Percentiles rank a stretch among this genome's conserved stretches.
Conservation (phyloP, 805 yeast genomes). For the Kodamaea hsintzibuensis region DNA sequence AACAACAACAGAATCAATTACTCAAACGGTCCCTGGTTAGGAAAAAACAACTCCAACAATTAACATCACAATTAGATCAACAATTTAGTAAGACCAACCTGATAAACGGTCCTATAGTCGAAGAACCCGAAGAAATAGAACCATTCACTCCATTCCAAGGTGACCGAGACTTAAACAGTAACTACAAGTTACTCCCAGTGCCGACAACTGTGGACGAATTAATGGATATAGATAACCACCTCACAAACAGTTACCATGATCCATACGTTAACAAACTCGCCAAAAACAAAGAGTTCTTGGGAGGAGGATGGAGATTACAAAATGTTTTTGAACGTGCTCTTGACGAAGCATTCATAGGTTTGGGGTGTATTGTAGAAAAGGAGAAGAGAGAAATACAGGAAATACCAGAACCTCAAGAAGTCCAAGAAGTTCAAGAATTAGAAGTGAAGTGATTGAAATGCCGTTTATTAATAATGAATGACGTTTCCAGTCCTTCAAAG, state of each 20-base stretch:
- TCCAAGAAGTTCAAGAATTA: neutral
- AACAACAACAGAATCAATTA: slow-evolving; percentile 38
- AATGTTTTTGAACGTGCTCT: slow-evolving; percentile 73
- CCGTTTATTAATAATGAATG: too few relatives aligned
- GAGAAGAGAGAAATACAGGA: slow-evolving; percentile 25
- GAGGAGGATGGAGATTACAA: slow-evolving; percentile 81
- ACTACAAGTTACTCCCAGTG: slow-evolving; percentile 47
- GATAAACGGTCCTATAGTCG: slow-evolving; percentile 2
- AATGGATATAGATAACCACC: slow-evolving; percentile 28
- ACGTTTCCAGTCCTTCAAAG: too few relatives aligned
- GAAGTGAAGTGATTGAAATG: neutral
- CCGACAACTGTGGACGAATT: slow-evolving; percentile 25
- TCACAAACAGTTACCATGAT: slow-evolving; percentile 50
- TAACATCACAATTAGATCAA: slow-evolving; percentile 56
- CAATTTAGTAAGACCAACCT: slow-evolving; percentile 31
- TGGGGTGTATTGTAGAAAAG: slow-evolving; percentile 72
- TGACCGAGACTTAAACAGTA: slow-evolving; percentile 62
- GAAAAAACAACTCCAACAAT: slow-evolving; percentile 57
- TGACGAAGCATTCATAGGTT: slow-evolving; percentile 86
- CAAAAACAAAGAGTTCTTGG: slow-evolving; percentile 66
- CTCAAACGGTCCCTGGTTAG: slow-evolving; percentile 66
- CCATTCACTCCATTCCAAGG: slow-evolving; percentile 97
- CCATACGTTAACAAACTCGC: slow-evolving; percentile 50
- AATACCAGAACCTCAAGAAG: neutral
- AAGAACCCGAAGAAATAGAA: slow-evolving; percentile 21